These are phyloP conservation scores for Aspergillus japonicus DNA, from an alignment of 2,329 filamentous ascomycete species.

Conservation along the genomic window DNA sequence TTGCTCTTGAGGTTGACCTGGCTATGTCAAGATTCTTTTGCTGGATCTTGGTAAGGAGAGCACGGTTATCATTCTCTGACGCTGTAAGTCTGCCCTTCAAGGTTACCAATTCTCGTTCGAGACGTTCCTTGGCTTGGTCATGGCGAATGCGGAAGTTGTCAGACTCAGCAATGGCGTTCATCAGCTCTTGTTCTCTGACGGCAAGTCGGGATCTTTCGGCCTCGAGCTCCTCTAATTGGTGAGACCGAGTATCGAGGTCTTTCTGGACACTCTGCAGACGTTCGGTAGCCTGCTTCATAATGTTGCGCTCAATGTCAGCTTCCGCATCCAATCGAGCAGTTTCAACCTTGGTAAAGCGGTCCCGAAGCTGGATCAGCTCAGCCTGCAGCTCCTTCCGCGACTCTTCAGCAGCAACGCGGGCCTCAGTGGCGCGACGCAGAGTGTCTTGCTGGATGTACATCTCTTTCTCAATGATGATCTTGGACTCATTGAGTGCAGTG, in stretches of 20 bases:
- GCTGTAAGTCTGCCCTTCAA: slow-evolving; percentile 85
- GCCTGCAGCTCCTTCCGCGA: slow-evolving; percentile 86
- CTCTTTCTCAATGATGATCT: slow-evolving; percentile 97
- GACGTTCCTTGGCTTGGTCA: slow-evolving; percentile 89
- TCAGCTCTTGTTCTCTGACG: slow-evolving; percentile 78
- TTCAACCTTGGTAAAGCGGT: slow-evolving; percentile 81
- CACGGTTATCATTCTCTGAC: slow-evolving; percentile 93
- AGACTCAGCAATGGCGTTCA: slow-evolving; percentile 82
- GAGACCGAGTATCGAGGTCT: slow-evolving; percentile 77
- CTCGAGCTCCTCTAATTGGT: slow-evolving; percentile 75
- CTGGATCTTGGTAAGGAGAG: slow-evolving; percentile 93
- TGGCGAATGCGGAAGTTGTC: slow-evolving; percentile 86
- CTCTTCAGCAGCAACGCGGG: slow-evolving; percentile 73
- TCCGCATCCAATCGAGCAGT: slow-evolving; percentile 83
- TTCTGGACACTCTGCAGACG: slow-evolving; percentile 73
- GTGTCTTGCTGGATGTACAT: slow-evolving; percentile 94
- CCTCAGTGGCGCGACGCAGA: slow-evolving; percentile 79
- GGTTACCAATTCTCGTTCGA: slow-evolving; percentile 87
- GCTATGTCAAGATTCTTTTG: slow-evolving; percentile 97
- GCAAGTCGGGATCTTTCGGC: slow-evolving; percentile 74
- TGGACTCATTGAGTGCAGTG: slow-evolving; percentile 83
- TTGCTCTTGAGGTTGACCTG: slow-evolving; percentile 79
- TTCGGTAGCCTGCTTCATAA: slow-evolving; percentile 75
- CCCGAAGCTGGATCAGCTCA: slow-evolving; percentile 77
- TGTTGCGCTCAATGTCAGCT: slow-evolving; percentile 72